Evolutionary conservation across 2,329 filamentous ascomycete species (phyloP).

Genomic region (Xylaria digitata): DNA sequence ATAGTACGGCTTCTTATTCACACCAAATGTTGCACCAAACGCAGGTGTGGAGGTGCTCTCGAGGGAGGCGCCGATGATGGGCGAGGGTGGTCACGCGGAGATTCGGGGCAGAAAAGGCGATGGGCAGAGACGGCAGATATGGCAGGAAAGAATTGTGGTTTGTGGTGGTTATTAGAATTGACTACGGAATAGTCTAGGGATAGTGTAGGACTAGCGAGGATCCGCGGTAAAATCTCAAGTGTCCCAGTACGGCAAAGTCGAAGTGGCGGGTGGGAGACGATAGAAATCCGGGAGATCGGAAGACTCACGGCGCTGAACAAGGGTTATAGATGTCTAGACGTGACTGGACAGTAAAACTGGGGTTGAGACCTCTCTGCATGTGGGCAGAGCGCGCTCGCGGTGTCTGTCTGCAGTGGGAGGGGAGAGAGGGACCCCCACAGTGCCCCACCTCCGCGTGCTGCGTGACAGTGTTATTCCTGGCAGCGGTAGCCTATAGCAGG

Average conservation of each 20-base stretch:
- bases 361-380: slow-evolving; percentile 15
- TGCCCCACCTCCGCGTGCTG: slow-evolving; percentile 32
- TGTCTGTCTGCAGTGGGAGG: slow-evolving; percentile 18
- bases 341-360: slow-evolving; percentile 27
- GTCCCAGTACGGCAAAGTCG: slow-evolving; percentile 21
- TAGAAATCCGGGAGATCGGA: slow-evolving; percentile 50
- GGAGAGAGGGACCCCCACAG: slow-evolving; percentile 19
- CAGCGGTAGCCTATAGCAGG: slow-evolving; percentile 8
- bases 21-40: slow-evolving; percentile 15
- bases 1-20: slow-evolving; percentile 6
- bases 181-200: not conserved
- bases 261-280: slow-evolving; percentile 32
- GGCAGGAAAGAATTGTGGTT: not conserved
- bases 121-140: slow-evolving; percentile 13
- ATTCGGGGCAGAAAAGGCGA: slow-evolving; percentile 21
- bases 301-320: slow-evolving; percentile 42
- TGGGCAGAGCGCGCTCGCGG: no score
- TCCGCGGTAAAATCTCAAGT: slow-evolving; percentile 39
- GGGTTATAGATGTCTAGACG: slow-evolving; percentile 28
- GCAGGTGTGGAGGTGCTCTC: slow-evolving; percentile 17
- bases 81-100: slow-evolving; percentile 11
- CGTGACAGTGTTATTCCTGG: slow-evolving; percentile 20
- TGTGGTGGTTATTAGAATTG: slow-evolving; percentile 31
- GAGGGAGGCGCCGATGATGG: slow-evolving; percentile 1
- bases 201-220: slow-evolving; percentile 18